A percentile compares a stretch with the other conserved stretches of the same genome.
phyloP scores from a whole-genome alignment of 2,329 filamentous ascomycete species.

The Colletotrichum cuscutae region DNA sequence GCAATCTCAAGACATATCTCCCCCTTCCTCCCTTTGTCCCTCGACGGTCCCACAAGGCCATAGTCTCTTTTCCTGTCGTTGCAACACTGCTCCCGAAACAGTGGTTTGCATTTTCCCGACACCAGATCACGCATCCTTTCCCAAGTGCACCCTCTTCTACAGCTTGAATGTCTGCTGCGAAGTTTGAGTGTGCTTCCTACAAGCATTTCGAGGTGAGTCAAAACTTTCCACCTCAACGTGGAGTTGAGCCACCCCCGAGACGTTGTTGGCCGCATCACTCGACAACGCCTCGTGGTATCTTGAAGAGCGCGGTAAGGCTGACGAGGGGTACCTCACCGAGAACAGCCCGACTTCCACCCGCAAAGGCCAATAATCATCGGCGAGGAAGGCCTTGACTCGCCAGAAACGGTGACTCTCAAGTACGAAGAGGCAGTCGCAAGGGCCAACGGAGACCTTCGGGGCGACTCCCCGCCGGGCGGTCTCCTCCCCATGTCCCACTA shows the following conservation, averaged over 20 bases:
- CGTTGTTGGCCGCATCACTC: constrained; percentile 43
- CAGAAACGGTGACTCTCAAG: constrained; percentile 65
- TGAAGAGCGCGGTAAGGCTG: constrained; percentile 34
- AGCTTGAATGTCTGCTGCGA: constrained; percentile 68
- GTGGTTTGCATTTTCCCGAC: constrained; percentile 36
- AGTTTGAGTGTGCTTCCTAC: constrained; percentile 65
- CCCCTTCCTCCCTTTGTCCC: constrained; percentile 31
- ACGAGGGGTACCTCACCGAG: constrained; percentile 34
- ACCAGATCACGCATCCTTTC: constrained; percentile 31
- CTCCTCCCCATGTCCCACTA: constrained; percentile 79
- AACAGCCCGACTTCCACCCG: constrained; percentile 63
- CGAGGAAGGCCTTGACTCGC: constrained; percentile 66
- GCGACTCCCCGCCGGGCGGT: constrained; percentile 64
- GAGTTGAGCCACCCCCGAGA: constrained; percentile 39
- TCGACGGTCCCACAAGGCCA: constrained; percentile 32
- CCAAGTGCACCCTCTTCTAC: constrained; percentile 39
- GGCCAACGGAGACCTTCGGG: constrained; percentile 62
- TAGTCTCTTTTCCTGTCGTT: constrained; percentile 34
- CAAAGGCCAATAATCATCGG: constrained; percentile 66
- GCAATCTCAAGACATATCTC: constrained; percentile 35
- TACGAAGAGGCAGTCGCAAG: constrained; percentile 67
- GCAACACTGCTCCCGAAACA: constrained; percentile 37
- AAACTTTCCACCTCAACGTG: not conserved
- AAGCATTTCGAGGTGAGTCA: constrained; percentile 70
- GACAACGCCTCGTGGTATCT: not conserved